Evolutionary conservation across 805 yeast genomes (phyloP), one percentile per base, ranked within the genome.

Genomic region (Clavispora carvajalis): DNA sequence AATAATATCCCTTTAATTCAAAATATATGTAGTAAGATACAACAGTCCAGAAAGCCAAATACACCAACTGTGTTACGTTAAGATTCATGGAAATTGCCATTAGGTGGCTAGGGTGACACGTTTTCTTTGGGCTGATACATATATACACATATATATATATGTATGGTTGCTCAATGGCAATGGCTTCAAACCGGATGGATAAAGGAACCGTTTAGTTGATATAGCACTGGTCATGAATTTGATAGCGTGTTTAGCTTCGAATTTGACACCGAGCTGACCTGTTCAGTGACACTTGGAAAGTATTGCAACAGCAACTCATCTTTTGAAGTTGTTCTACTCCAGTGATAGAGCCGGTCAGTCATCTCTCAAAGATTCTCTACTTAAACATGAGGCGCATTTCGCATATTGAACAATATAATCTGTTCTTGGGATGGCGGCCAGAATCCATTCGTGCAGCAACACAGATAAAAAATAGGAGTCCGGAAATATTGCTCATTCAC

Each of bases 111-210:
- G 8, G 12, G 16, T 25, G 15, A 5, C 29, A 13, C 4, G 8
- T 3, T n/a, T n/a, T 7, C 7, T 5, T n/a, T 7, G 2, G 16
- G 19, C 19, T 15, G 31, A 28, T 16, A 28, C 10, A 28, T 16
- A 28, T 28, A 28, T 11, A 11, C 12, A 24, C 12, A 24, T 7
- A 8, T 24, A 24, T 24, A n/a, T n/a, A n/a, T n/a, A n/a, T n/a
- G n/a, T n/a, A n/a, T n/a, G 12, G 9, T 23, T 3, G 4, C 29
- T n/a, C 5, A 16, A 28, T 15, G 31, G 9, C 3, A 18, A 7
- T 28, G 19, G 31, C 31, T 28, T 28, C 31, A 28, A 28, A 28
- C 31, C 31, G n/a, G n/a, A n/a, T n/a, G n/a, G n/a, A n/a, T n/a
- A n/a, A n/a, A n/a, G n/a, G n/a, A n/a, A n/a, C n/a, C n/a, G n/a